Evolutionary conservation across 2,329 filamentous ascomycete species (phyloP).

Genomic region (Xylaria sp.): DNA sequence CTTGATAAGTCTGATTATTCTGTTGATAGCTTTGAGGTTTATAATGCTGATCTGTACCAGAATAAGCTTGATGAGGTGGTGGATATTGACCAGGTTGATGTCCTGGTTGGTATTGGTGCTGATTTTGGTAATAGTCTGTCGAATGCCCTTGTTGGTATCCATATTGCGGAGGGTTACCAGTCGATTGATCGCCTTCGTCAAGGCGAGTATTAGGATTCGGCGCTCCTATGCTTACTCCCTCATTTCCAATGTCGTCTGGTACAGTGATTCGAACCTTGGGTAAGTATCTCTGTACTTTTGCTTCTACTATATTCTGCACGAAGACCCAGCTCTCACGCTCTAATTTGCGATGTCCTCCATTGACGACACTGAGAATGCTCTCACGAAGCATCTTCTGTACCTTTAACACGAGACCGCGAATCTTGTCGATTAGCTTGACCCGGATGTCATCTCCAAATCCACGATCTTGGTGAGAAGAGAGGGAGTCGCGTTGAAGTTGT

Average conservation of each 20-base stretch:
- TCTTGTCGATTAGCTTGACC: constrained; percentile 51
- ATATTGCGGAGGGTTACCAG: constrained; percentile 30
- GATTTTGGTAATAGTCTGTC: constrained; percentile 12
- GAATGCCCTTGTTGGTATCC: constrained; percentile 27
- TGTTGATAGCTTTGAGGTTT: constrained; percentile 35
- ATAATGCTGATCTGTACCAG: constrained; percentile 25
- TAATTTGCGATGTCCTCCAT: constrained; percentile 54
- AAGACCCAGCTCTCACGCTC: constrained; percentile 54
- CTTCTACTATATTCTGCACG: constrained; percentile 52
- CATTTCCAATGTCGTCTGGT: constrained; percentile 54
- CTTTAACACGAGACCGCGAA: constrained; percentile 51
- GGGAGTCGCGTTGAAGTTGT: constrained; percentile 47
- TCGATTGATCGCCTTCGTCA: neutral
- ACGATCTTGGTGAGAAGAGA: constrained; percentile 40
- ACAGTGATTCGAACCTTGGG: constrained; percentile 53
- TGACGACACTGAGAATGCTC: constrained; percentile 52
- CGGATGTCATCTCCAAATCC: constrained; percentile 52
- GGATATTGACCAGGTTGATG: constrained; percentile 28
- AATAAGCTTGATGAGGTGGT: neutral
- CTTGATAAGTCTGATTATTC: constrained; percentile 1
- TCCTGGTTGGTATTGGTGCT: constrained; percentile 29
- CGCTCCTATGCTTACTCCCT: constrained; percentile 51
- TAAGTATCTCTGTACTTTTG: constrained; percentile 53
- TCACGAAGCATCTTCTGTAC: constrained; percentile 53
- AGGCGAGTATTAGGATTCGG: constrained; percentile 31